Percentiles rank a stretch among this genome's conserved stretches.
phyloP scores from a whole-genome alignment of 441 rosid species.

The Adansonia rubrostipa region DNA sequence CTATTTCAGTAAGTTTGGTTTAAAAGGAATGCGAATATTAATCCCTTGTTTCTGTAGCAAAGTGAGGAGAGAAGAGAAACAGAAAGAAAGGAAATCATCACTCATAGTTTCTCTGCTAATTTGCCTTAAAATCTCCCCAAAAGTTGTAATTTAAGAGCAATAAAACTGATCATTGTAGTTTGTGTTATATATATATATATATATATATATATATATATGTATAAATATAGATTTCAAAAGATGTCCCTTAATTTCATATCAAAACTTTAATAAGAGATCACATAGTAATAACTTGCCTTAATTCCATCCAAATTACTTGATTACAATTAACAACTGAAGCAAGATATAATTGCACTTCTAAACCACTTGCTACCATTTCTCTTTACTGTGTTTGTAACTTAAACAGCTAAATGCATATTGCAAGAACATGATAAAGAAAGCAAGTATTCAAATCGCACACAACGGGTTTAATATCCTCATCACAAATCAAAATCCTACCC shows the following conservation, averaged over 20 bases:
- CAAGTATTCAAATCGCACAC: not conserved
- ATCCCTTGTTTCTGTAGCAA: not conserved
- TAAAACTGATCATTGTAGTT: not conserved
- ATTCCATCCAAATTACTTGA: slow-evolving; percentile 6
- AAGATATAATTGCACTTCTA: not conserved
- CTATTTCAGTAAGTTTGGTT: too few relatives aligned
- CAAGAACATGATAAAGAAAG: not conserved
- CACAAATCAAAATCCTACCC: slow-evolving; percentile 14
- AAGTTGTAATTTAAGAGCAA: slow-evolving; percentile 9
- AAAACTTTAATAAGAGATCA: slow-evolving; percentile 3
- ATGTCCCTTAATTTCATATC: not conserved
- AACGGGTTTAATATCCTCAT: not conserved
- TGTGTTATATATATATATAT: not conserved
- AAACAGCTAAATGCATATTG: not conserved
- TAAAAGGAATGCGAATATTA: not conserved
- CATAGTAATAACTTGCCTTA: not conserved
- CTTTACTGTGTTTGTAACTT: slow-evolving; percentile 13
- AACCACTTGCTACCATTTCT: slow-evolving; percentile 12
- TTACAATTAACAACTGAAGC: slow-evolving; percentile 4
- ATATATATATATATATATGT: too few relatives aligned
- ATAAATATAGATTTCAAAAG: not conserved
- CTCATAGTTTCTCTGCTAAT: not conserved
- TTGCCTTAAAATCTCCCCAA: not conserved
- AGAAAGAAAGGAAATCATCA: not conserved
- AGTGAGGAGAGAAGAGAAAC: not conserved